These are phyloP conservation scores for Coprinellus aureogranulatus DNA, from an alignment of 768 basidiomycete species.

Conservation along the genomic window DNA sequence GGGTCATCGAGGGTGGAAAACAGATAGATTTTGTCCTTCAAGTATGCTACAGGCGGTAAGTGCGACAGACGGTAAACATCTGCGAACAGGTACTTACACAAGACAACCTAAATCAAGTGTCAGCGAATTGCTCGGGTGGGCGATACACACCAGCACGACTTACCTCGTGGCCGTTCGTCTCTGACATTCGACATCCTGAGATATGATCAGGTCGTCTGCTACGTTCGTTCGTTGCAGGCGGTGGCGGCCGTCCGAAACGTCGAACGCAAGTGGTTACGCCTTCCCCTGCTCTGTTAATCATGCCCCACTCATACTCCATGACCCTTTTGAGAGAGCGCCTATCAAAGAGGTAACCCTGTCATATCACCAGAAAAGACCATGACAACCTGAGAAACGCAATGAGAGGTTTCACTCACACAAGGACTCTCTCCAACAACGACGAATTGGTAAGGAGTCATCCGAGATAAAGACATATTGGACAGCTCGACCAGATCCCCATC, in stretches of 20 bases:
- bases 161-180: conserved; percentile 74
- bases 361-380: not conserved
- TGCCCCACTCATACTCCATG: conserved; percentile 70
- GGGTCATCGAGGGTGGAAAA: conserved; percentile 73
- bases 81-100: conserved; percentile 45
- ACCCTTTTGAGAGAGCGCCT: conserved; percentile 66
- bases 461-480: conserved; percentile 72
- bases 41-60: conserved; percentile 54
- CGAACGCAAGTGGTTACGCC: conserved; percentile 77
- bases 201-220: conserved; percentile 54
- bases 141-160: conserved; percentile 7
- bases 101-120: conserved; percentile 50
- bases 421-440: conserved; percentile 81
- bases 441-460: conserved; percentile 78
- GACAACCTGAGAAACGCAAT: not conserved
- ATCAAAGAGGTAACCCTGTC: conserved; percentile 82
- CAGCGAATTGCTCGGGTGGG: conserved; percentile 1
- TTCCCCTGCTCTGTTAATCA: conserved; percentile 39
- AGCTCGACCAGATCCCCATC: conserved; percentile 36
- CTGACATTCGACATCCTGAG: conserved; percentile 72
- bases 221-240: conserved; percentile 23
- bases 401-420: conserved; percentile 48
- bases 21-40: conserved; percentile 67
- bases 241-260: conserved; percentile 58
- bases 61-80: conserved; percentile 8